phyloP scores from a whole-genome alignment of 371 early-diverging fungal species.

The Rhizopus microsporus region DNA sequence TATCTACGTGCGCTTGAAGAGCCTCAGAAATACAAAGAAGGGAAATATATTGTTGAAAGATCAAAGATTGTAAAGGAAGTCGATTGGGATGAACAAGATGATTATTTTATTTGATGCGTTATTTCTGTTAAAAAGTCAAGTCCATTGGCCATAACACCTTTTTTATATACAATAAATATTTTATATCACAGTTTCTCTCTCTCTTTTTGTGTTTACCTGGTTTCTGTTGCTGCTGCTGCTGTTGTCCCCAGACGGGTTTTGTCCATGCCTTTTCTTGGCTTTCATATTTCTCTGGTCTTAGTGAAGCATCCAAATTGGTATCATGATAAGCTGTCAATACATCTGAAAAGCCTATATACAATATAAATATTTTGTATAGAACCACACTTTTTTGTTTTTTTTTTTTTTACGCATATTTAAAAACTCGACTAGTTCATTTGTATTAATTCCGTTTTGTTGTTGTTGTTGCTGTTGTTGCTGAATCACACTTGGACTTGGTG shows the following conservation, averaged over 20 bases:
- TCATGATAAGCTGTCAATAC: slow-evolving; percentile 32
- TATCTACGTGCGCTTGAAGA: slow-evolving; percentile 62
- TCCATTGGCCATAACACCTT: slow-evolving; percentile 23
- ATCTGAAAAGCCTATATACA: slow-evolving; percentile 24
- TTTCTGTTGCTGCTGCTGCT: background rate
- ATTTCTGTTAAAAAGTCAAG: slow-evolving; percentile 20
- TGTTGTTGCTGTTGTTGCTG: slow-evolving; percentile 14
- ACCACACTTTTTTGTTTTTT: background rate
- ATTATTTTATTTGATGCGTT: background rate
- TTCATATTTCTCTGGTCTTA: slow-evolving; percentile 31
- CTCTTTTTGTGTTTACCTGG: slow-evolving; percentile 4
- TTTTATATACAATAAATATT: slow-evolving; percentile 1
- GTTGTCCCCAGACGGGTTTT: slow-evolving; percentile 25
- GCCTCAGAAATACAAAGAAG: slow-evolving; percentile 83
- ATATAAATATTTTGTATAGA: background rate
- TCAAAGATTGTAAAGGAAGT: slow-evolving; percentile 56
- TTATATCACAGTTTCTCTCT: background rate
- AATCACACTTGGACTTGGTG: slow-evolving; percentile 11
- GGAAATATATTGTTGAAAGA: slow-evolving; percentile 75
- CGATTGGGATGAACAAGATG: slow-evolving; percentile 29
- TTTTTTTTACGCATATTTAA: slow-evolving; percentile 28
- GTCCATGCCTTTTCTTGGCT: slow-evolving; percentile 12
- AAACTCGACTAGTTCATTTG: slow-evolving; percentile 24
- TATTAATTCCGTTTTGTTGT: slow-evolving; percentile 20
- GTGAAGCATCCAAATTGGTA: slow-evolving; percentile 30